phyloP scores from a whole-genome alignment of 164 flowering plant species.

The Vitis amurensis region DNA sequence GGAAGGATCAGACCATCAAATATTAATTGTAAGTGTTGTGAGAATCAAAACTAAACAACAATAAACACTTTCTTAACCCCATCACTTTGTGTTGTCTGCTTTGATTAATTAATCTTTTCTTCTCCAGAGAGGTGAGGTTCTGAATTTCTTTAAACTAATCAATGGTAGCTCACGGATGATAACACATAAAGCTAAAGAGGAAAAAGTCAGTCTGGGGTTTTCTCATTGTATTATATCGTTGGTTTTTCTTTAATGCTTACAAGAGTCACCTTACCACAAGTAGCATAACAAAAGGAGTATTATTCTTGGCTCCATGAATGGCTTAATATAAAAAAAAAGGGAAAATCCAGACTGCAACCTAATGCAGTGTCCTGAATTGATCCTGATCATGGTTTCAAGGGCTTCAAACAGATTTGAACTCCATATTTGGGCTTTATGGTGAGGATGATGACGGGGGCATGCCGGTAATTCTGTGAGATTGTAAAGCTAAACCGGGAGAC shows the following conservation, averaged over 20 bases:
- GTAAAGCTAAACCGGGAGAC: conserved; percentile 64
- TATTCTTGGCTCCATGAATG: too few relatives aligned
- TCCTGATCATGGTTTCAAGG: conserved; percentile 23
- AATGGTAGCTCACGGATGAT: too few relatives aligned
- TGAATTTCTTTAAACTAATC: too few relatives aligned
- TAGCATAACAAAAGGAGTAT: neutral
- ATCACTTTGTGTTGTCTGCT: neutral
- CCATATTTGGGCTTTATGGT: conserved; percentile 91
- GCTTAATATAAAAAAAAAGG: neutral
- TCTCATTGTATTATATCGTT: neutral
- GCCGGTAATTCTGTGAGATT: conserved; percentile 74
- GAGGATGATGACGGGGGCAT: conserved; percentile 79
- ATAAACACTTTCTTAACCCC: conserved; percentile 9
- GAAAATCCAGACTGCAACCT: neutral
- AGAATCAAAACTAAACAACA: conserved; percentile 15
- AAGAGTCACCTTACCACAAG: conserved; percentile 3
- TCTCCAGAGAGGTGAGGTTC: too few relatives aligned
- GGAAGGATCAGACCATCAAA: conserved; percentile 8
- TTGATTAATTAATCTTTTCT: neutral
- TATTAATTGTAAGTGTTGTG: conserved; percentile 1
- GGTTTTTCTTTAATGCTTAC: neutral
- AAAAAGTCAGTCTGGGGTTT: neutral
- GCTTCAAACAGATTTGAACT: conserved; percentile 67
- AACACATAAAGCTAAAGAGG: too few relatives aligned
- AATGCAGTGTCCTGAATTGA: neutral